These are phyloP conservation scores for Talaromyces sp. DNA, from an alignment of 2,329 filamentous ascomycete species.

Conservation along the genomic window DNA sequence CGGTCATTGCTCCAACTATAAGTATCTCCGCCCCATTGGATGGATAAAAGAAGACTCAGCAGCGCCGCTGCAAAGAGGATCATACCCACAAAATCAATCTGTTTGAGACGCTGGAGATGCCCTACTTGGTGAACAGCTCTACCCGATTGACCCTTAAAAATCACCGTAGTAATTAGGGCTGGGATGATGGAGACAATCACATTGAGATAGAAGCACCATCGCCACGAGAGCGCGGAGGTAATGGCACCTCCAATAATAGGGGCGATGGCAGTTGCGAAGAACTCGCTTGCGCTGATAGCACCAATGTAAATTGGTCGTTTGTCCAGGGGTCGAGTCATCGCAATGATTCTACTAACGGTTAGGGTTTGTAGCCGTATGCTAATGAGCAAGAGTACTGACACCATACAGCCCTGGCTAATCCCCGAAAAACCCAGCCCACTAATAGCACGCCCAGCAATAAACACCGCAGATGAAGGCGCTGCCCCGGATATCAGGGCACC, in stretches of 20 bases:
- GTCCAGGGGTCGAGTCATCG: background rate
- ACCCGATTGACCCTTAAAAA: background rate
- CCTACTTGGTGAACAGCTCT: background rate
- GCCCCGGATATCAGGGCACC: background rate
- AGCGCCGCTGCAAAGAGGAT: background rate
- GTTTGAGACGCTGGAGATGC: background rate
- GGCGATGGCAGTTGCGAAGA: constrained; percentile 21
- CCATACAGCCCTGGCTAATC: background rate
- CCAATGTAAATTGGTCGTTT: background rate
- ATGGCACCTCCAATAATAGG: background rate
- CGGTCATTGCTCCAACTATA: background rate
- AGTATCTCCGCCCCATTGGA: background rate
- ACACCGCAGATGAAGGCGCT: background rate
- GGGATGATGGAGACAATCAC: constrained; percentile 43
- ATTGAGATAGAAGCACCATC: constrained; percentile 35
- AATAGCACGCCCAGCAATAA: background rate
- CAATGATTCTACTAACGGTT: background rate
- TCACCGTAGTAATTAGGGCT: constrained; percentile 27
- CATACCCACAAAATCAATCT: background rate
- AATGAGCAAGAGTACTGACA: background rate
- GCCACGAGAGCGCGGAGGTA: background rate
- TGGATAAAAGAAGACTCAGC: background rate
- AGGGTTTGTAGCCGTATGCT: background rate
- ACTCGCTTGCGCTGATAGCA: background rate
- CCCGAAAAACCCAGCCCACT: background rate